Evolutionary conservation across 2,329 filamentous ascomycete species (phyloP).

Genomic region (Penicillium freii): DNA sequence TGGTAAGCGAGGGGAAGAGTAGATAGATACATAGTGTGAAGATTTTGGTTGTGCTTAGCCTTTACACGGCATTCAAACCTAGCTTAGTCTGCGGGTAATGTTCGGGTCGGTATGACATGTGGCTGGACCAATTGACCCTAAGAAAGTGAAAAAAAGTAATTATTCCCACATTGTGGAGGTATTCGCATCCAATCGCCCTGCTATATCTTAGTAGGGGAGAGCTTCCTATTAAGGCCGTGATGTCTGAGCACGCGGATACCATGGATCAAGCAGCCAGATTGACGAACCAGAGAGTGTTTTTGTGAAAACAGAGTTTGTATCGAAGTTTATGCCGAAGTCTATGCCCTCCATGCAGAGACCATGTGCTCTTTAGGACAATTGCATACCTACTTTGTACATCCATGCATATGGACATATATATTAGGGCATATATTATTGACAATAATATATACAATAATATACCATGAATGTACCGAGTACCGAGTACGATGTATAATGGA

Average conservation of each 20-base stretch:
- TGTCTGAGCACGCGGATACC: not conserved
- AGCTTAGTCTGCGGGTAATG: not conserved
- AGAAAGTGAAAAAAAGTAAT: not conserved
- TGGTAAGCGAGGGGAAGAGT: too few species aligned
- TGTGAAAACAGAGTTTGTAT: not conserved
- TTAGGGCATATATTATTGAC: not conserved
- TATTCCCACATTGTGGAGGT: not conserved
- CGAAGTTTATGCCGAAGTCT: too few species aligned
- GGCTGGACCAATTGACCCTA: too few species aligned
- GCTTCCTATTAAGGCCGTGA: not conserved
- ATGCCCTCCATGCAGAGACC: not conserved
- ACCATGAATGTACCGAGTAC: too few species aligned
- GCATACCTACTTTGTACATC: not conserved
- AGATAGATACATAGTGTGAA: not conserved
- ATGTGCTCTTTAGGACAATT: not conserved
- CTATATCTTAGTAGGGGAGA: not conserved
- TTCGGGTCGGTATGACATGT: not conserved
- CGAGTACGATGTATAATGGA: not conserved
- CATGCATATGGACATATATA: not conserved
- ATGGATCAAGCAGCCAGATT: not conserved
- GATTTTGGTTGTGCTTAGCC: not conserved
- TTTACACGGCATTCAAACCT: too few species aligned
- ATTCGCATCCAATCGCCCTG: not conserved
- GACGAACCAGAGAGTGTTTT: not conserved
- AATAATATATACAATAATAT: not conserved